Evolutionary conservation across 345 rosid species (phyloP), one percentile per base, ranked within the genome.

Genomic region (Nephelium lappaceum): DNA sequence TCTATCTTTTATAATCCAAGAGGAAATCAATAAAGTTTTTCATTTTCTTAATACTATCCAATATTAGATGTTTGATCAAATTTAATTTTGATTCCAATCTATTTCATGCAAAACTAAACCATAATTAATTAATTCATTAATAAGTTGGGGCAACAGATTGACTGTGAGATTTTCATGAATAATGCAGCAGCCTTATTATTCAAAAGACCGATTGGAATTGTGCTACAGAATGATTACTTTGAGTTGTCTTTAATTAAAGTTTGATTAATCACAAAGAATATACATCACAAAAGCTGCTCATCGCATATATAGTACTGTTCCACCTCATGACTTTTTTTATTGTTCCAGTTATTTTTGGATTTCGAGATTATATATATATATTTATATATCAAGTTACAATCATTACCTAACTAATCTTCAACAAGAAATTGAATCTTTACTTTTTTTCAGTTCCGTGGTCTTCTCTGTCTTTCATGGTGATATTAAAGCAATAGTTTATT

Each of bases 191-290:
- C 80, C 72, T 82, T 82, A 45, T 69, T 61, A 61, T 77, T 77
- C 72, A 39, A 73, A 65, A 45, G 82, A 74, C 78, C 79, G 86
- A 81, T 69, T 65, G 83, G 80, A 77, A 79, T 78, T 77, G 77
- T 68, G 79, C 58, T 58, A 43, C 51, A 69, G 68, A 74, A 79
- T 67, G 61, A 83, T 83, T 79, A 38, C 78, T 71, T 74, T 24
- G 72, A 55, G 81, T 69, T 63, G 77, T 41, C 72, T 79, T 60
- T 60, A 60, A 60, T 60, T 63, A 36, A 71, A 85, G 67, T 38
- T 62, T 45, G 63, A 76, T 69, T 60, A 71, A 77, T 31, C 75
- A 14, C 36, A 19, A 67, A 53, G 4, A 11, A 83, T 21, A 21
- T 60, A 77, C 5, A 41, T 16, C 19, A n/a, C 41, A 61, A 82